These are phyloP conservation scores for Fraxinus greggii DNA, from an alignment of 305 asterid genomes.

Conservation along the genomic window DNA sequence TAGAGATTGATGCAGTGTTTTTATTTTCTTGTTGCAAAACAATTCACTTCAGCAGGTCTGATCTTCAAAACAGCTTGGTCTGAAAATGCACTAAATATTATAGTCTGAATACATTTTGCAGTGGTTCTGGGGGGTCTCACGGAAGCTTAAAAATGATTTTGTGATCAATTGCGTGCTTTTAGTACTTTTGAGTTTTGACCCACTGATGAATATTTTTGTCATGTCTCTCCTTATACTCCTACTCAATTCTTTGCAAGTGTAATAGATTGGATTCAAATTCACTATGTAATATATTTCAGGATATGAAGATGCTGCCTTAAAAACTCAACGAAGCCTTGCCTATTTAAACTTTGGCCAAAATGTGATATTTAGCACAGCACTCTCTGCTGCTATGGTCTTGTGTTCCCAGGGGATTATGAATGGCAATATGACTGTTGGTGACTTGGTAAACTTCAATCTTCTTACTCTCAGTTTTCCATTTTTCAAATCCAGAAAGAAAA, in stretches of 20 bases:
- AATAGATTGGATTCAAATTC: constrained; percentile 7
- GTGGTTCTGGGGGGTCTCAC: background rate
- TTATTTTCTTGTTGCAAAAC: constrained; percentile 3
- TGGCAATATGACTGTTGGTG: constrained; percentile 91
- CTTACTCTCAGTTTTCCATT: constrained; percentile 3
- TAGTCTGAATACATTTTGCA: constrained; percentile 8
- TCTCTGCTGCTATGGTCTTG: constrained; percentile 88
- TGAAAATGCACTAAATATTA: background rate
- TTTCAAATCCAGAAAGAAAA: constrained; percentile 8
- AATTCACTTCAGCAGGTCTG: background rate
- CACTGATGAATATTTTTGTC: background rate
- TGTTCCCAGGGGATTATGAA: constrained; percentile 86
- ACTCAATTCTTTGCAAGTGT: constrained; percentile 6
- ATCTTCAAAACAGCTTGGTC: background rate
- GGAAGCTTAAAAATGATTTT: constrained; percentile 12
- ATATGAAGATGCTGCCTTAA: constrained; percentile 91
- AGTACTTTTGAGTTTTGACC: background rate
- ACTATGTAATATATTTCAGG: constrained; percentile 46
- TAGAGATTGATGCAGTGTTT: background rate
- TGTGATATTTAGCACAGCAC: constrained; percentile 78
- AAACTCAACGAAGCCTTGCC: constrained; percentile 93
- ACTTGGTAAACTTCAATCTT: constrained; percentile 57
- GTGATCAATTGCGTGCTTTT: background rate
- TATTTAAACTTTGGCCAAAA: constrained; percentile 86
- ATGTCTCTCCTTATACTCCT: constrained; percentile 9